Evolutionary conservation across 2,329 filamentous ascomycete species (phyloP), one percentile per base, ranked within the genome.

Genomic region (Penicillium palitans): DNA sequence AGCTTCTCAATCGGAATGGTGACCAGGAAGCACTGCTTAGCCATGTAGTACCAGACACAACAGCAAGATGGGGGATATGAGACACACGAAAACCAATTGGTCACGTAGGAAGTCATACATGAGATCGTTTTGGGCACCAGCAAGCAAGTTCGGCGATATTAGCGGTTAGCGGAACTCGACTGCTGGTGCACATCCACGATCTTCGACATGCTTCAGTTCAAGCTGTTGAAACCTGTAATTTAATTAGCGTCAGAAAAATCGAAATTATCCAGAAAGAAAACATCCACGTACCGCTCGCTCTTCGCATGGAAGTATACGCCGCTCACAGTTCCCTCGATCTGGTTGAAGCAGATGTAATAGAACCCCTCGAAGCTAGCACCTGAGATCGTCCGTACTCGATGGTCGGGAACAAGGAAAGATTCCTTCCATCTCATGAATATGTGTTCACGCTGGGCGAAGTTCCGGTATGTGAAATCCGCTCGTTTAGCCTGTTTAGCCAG

Each of bases 361-460:
- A 99, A 99, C 0, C 95, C 95, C 72, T 99, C 95, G 60, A 98
- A 99, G 71, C 93, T 98, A 8, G 95, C 95, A 19, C 95, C 95
- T 35, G 87, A 90, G 61, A 99, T 96, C 12, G 90, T 96, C 61
- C 89, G 85, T 21, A 98, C 92, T 17, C 90, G 86, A 74, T 99
- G 95, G 70, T 99, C 93, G 1, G 95, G 95, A 0, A 99, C 95
- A 0, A 99, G 81, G 70, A 99, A 99, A 69, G 96, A 92, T 72
- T 99, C 95, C 76, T 99, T 99, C 95, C 95, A 99, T 60, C 95
- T 87, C 95, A 99, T 99, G 71, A 97, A 99, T 33, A 99, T 88
- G 73, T 96, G 88, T 67, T 97, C 93, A 63, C 87, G 83, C 71
- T 96, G 90, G 48, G 86, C 84, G 66, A 89, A 85, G 67, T 96